A percentile compares a stretch with the other conserved stretches of the same genome.
phyloP scores from a whole-genome alignment of 306 rosid genomes.

The Malus sieversii region DNA sequence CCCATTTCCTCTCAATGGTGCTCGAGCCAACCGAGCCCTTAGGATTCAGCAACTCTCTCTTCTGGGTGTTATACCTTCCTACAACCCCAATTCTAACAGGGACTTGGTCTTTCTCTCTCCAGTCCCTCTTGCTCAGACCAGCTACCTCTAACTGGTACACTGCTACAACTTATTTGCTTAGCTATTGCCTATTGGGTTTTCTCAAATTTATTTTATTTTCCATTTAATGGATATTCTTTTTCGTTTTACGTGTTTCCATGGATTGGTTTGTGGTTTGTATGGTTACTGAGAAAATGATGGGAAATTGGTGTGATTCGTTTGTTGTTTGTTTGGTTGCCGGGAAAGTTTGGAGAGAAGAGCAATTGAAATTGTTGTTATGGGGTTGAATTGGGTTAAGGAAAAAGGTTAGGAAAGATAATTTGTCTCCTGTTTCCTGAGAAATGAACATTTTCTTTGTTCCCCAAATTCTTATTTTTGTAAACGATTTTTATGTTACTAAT shows the following conservation, averaged over 20 bases:
- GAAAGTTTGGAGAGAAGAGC: neutral
- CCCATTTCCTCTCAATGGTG: conserved; percentile 62
- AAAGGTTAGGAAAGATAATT: neutral
- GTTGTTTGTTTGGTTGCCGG: neutral
- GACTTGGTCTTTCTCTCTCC: conserved; percentile 64
- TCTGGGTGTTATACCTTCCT: conserved; percentile 46
- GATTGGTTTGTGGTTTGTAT: too few relatives aligned
- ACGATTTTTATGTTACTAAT: neutral
- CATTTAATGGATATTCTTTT: too few relatives aligned
- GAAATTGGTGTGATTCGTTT: too few relatives aligned
- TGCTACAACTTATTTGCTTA: neutral
- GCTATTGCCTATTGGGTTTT: too few relatives aligned
- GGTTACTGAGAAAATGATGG: too few relatives aligned
- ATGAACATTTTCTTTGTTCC: neutral
- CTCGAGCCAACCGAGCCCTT: conserved; percentile 48
- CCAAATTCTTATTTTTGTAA: neutral
- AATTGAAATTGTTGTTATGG: neutral
- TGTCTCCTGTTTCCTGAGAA: neutral
- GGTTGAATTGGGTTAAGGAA: neutral
- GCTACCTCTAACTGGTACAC: conserved; percentile 41
- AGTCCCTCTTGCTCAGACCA: conserved; percentile 48
- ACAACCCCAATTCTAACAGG: conserved; percentile 45
- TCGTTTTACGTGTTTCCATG: too few relatives aligned
- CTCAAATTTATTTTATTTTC: too few relatives aligned
- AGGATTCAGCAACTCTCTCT: conserved; percentile 61